These are phyloP conservation scores for Penicillium canescens DNA, from an alignment of 495 filamentous ascomycete genomes.

Conservation along the genomic window DNA sequence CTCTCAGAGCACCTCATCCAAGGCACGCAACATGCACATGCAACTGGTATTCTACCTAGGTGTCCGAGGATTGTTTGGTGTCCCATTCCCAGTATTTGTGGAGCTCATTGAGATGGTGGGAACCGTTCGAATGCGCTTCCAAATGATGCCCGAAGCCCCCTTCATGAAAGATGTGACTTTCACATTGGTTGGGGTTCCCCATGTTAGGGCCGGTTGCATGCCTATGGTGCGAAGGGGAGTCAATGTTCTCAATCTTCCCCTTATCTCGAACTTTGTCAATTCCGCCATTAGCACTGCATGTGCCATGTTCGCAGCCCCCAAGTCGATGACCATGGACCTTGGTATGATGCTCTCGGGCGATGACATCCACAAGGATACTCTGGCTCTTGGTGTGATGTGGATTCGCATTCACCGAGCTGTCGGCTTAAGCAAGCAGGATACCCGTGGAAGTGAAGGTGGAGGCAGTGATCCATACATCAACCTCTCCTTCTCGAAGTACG, in stretches of 20 bases:
- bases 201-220: constrained; percentile 86
- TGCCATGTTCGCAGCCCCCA: constrained; percentile 93
- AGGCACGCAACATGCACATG: constrained; percentile 95
- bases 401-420: constrained; percentile 84
- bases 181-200: constrained; percentile 88
- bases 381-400: constrained; percentile 85
- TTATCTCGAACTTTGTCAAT: constrained; percentile 96
- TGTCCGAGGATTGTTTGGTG: constrained; percentile 70
- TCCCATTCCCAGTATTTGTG: constrained; percentile 85
- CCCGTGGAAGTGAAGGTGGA: constrained; percentile 76
- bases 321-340: constrained; percentile 89
- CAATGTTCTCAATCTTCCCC: constrained; percentile 86
- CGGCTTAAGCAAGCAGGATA: constrained; percentile 90
- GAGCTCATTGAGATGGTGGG: constrained; percentile 85
- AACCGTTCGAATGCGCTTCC: constrained; percentile 77
- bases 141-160: constrained; percentile 84
- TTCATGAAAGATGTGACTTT: constrained; percentile 92
- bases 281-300: constrained; percentile 87
- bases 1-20: constrained; percentile 66
- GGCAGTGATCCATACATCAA: constrained; percentile 92
- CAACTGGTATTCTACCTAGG: constrained; percentile 92
- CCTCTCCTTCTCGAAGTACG: constrained; percentile 78
- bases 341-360: constrained; percentile 88
- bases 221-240: constrained; percentile 87
- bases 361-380: constrained; percentile 82